Evolutionary conservation across 768 basidiomycete species (phyloP).

Genomic region (Russula lepida): DNA sequence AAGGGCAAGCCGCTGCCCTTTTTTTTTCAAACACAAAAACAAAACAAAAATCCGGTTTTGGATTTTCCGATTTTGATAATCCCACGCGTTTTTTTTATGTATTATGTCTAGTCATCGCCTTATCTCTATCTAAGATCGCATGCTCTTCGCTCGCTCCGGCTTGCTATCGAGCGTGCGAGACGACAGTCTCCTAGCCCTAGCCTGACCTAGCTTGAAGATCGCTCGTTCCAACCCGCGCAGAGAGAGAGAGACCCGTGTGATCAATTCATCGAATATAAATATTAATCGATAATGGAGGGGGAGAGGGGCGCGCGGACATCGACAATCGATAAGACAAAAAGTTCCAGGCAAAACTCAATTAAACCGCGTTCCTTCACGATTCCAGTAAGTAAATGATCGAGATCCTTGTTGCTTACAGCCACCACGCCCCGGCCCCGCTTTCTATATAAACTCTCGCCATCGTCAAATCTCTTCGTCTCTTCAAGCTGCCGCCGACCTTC

Average conservation of each 20-base stretch:
- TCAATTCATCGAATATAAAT: background rate
- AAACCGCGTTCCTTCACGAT: conserved; percentile 2
- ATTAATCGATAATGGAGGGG: background rate
- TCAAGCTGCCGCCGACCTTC: background rate
- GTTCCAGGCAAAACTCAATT: conserved; percentile 10
- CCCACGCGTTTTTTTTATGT: background rate
- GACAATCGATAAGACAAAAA: conserved; percentile 13
- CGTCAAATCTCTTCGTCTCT: background rate
- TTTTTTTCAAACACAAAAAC: too few species aligned
- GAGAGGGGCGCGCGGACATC: background rate
- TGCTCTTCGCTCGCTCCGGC: background rate
- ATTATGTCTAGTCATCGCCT: background rate
- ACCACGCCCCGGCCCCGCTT: conserved; percentile 16
- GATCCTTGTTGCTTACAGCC: conserved; percentile 7
- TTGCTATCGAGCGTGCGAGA: too few species aligned
- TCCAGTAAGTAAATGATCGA: conserved; percentile 5
- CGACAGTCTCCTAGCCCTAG: too few species aligned
- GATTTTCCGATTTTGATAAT: background rate
- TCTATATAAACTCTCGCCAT: conserved; percentile 19
- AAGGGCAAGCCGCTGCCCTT: too few species aligned
- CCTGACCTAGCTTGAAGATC: background rate
- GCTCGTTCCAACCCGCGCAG: background rate
- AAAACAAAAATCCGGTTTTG: too few species aligned
- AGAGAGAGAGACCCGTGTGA: background rate
- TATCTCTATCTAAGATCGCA: conserved; percentile 10